Base-by-base conservation (phyloP, 1,139 yeast genomes). In the Magnusiomyces suaveolens region DNA sequence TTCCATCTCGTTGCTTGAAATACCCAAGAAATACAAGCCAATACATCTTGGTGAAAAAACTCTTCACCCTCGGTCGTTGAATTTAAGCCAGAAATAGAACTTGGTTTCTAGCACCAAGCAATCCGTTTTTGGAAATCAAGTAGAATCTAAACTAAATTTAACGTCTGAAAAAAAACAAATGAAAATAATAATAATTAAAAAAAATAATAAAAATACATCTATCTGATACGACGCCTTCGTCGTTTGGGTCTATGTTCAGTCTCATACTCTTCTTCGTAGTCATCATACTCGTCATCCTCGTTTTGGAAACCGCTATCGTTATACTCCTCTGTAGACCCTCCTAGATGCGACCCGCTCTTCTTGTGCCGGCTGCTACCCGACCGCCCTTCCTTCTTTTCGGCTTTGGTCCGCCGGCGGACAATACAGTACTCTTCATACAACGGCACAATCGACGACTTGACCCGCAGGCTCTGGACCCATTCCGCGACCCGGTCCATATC, bases 401-500 rank as follows among this genome's bases (percentile, higher is more conserved):
- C 18, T 16, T 41, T 41, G 3, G 20, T 24, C 23, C 43, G 43
- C 2, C 32, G 32, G 4, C 51, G 29, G 32, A 48, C 32, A 39
- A 48, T 48, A 23, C 51, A 48, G 16, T 48, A 48, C 18, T 48
- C 51, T 24, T 23, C 24, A 24, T 38, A 48, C 43, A 48, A n/a
- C 1, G 51, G 51, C 36, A 48, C 51, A 23, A 48, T n/a, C 20
- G 51, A 48, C 3, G 51, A 29, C 33, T 48, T 48, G 29, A 24
- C 29, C 44, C 32, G n/a, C 23, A 36, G 32, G 16, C 20, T 24
- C 25, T 48, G 26, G 2, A 48, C 43, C 51, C 51, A 48, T 18
- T 23, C 33, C 1, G 23, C 16, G 14, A 48, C 43, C 2, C 32
- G 20, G 18, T 36, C 51, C 43, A 48, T 21, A 25, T 48, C 51